phyloP scores from a whole-genome alignment of 179 eudicot genomes.

The Drosera spatulata region DNA sequence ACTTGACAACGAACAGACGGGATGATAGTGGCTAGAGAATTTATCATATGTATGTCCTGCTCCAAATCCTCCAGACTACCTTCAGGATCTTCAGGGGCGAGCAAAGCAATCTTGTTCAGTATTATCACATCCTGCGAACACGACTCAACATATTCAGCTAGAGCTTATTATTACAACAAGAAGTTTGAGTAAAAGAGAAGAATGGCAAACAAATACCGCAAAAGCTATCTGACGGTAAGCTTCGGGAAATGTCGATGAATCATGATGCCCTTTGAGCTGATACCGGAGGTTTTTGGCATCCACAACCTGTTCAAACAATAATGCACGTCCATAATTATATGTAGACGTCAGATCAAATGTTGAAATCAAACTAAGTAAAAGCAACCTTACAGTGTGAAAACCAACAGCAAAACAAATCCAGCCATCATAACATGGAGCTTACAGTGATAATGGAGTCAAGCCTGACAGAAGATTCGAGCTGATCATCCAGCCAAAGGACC shows the following conservation, averaged over 20 bases:
- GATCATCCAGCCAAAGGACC: slow-evolving; percentile 97
- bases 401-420: not conserved
- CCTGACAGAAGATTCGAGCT: slow-evolving; percentile 77
- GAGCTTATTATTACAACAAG: not conserved
- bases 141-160: not conserved
- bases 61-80: slow-evolving; percentile 62
- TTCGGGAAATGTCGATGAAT: slow-evolving; percentile 85
- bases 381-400: not conserved
- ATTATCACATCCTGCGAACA: slow-evolving; percentile 74
- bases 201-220: slow-evolving; percentile 44
- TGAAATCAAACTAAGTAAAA: too few species aligned
- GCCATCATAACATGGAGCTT: slow-evolving; percentile 20
- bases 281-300: slow-evolving; percentile 88
- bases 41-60: slow-evolving; percentile 70
- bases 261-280: slow-evolving; percentile 60
- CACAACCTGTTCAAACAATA: slow-evolving; percentile 48
- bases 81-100: slow-evolving; percentile 52
- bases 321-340: not conserved
- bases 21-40: slow-evolving; percentile 68
- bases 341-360: too few species aligned
- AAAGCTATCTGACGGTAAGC: slow-evolving; percentile 89
- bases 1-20: slow-evolving; percentile 83
- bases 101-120: slow-evolving; percentile 86
- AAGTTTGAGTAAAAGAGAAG: not conserved
- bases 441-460: slow-evolving; percentile 93